A percentile compares a stretch with the other conserved stretches of the same genome.
Conservation (phyloP, 108 stramenopile genomes). For the Cyclotella choctawhatcheeana region DNA sequence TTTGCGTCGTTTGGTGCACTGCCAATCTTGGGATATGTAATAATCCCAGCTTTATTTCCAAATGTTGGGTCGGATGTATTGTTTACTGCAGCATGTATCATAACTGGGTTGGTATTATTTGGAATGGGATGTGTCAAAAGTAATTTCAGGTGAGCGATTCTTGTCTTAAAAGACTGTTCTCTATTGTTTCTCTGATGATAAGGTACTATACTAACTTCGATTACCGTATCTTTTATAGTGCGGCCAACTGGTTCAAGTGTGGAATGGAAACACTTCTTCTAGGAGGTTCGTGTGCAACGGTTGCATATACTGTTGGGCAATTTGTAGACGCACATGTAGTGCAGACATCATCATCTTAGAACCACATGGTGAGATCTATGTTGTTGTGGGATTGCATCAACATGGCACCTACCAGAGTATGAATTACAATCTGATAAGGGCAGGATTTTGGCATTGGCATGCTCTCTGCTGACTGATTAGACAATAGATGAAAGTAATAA, state of each 20-base stretch:
- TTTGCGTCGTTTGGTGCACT: constrained; percentile 91
- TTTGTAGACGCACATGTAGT: constrained; percentile 57
- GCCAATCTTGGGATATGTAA: constrained; percentile 89
- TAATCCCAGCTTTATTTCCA: constrained; percentile 75
- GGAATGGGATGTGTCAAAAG: constrained; percentile 91
- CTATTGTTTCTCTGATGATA: not conserved
- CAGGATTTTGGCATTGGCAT: no score
- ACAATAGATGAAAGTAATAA: no score
- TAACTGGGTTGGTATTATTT: constrained; percentile 87
- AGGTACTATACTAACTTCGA: not conserved
- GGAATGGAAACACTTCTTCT: constrained; percentile 92
- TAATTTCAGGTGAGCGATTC: constrained; percentile 71
- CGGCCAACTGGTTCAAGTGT: constrained; percentile 74
- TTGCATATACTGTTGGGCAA: constrained; percentile 94
- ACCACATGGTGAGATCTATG: no score
- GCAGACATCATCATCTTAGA: no score
- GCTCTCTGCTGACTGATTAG: no score
- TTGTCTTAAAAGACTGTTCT: constrained; percentile 12
- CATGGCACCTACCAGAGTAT: no score
- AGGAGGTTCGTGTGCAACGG: constrained; percentile 92
- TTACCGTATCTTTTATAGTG: constrained; percentile 29
- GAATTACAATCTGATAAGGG: no score
- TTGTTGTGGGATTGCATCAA: no score
- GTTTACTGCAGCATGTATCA: constrained; percentile 80
- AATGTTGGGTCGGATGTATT: constrained; percentile 55